These are phyloP conservation scores for Candolleomyces eurysporus DNA, from an alignment of 768 basidiomycete species.

Conservation along the genomic window DNA sequence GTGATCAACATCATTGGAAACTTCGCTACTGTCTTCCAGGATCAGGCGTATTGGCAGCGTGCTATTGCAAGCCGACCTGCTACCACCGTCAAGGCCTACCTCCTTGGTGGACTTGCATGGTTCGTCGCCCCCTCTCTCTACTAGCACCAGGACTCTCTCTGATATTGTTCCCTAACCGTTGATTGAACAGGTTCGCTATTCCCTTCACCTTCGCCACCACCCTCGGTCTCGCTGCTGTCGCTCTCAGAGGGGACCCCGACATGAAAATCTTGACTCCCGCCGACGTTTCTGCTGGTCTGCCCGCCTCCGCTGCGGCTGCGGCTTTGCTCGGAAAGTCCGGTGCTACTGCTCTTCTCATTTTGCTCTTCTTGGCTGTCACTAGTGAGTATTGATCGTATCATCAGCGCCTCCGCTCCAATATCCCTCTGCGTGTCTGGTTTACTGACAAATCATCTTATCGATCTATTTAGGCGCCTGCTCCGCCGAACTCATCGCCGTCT, in stretches of 20 bases:
- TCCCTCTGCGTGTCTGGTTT: too few relatives aligned
- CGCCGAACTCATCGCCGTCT: constrained; percentile 91
- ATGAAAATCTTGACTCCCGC: constrained; percentile 48
- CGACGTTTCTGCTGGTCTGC: constrained; percentile 87
- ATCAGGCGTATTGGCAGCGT: constrained; percentile 87
- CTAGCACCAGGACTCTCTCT: not conserved
- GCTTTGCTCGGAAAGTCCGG: constrained; percentile 81
- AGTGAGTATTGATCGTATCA: constrained; percentile 26
- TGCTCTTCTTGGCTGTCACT: constrained; percentile 87
- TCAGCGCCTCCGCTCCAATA: too few relatives aligned
- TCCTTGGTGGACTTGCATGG: constrained; percentile 89
- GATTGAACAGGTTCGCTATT: constrained; percentile 64
- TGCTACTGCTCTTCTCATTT: constrained; percentile 71
- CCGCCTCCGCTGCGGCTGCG: constrained; percentile 79
- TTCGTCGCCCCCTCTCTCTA: constrained; percentile 21
- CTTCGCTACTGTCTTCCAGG: constrained; percentile 58
- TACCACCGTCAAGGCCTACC: constrained; percentile 87
- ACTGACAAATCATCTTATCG: too few relatives aligned
- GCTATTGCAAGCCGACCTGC: constrained; percentile 86
- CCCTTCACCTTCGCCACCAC: constrained; percentile 86
- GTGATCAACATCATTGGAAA: constrained; percentile 89
- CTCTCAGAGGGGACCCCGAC: constrained; percentile 58
- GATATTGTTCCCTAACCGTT: not conserved
- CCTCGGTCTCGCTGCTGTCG: constrained; percentile 85
- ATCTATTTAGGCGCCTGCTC: constrained; percentile 51